These are phyloP conservation scores for Trichoderma virens DNA, from an alignment of 495 filamentous ascomycete genomes.

Conservation along the genomic window DNA sequence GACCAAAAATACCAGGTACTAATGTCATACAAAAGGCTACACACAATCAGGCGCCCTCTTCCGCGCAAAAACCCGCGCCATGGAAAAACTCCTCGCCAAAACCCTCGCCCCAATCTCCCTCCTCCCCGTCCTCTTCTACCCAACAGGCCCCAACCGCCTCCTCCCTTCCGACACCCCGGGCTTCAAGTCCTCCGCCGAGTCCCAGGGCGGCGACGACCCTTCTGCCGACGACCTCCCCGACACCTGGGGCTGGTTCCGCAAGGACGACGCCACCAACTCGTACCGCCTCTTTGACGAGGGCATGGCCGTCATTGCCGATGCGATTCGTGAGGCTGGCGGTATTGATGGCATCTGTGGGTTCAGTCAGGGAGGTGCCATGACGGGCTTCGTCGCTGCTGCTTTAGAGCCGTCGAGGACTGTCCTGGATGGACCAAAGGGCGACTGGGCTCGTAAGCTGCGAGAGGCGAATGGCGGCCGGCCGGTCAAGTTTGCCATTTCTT, in stretches of 20 bases:
- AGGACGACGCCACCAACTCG: slow-evolving; percentile 47
- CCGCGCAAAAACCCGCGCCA: slow-evolving; percentile 79
- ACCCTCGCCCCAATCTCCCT: slow-evolving; percentile 51
- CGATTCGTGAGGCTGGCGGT: slow-evolving; percentile 50
- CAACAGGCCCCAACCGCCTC: slow-evolving; percentile 55
- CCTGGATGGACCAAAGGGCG: neutral
- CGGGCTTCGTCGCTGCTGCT: slow-evolving; percentile 53
- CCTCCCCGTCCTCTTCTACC: slow-evolving; percentile 52
- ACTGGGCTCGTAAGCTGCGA: slow-evolving; percentile 31
- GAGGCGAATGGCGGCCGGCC: slow-evolving; percentile 45
- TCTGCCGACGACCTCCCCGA: slow-evolving; percentile 43
- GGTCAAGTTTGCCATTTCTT: slow-evolving; percentile 71
- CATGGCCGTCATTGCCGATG: slow-evolving; percentile 48
- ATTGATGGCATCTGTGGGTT: slow-evolving; percentile 73
- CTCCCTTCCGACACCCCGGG: slow-evolving; percentile 63
- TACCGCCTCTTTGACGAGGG: slow-evolving; percentile 64
- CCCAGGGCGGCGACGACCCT: slow-evolving; percentile 5
- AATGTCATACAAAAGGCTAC: slow-evolving; percentile 50
- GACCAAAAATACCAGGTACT: too few species aligned
- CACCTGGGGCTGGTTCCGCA: slow-evolving; percentile 77
- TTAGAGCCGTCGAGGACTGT: slow-evolving; percentile 44
- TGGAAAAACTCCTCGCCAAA: slow-evolving; percentile 74
- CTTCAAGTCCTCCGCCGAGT: slow-evolving; percentile 30
- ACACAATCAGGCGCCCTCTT: slow-evolving; percentile 86
- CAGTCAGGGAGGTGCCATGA: slow-evolving; percentile 60